Conservation (phyloP, 768 basidiomycete species). For the Pulveroboletus sp. region DNA sequence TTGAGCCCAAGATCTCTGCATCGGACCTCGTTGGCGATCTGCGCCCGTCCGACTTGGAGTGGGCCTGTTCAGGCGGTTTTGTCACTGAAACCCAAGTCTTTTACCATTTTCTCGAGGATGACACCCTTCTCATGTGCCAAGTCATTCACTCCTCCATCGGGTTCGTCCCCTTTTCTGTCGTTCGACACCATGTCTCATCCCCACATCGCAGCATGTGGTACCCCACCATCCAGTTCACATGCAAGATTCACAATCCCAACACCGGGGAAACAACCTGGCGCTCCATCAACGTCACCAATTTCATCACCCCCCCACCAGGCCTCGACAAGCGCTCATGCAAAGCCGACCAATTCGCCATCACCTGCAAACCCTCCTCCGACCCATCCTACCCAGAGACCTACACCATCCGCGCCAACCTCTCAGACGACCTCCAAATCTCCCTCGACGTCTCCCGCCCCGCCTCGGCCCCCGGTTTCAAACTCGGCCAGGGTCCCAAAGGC, state of each 20-base stretch:
- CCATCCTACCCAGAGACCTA: constrained; percentile 74
- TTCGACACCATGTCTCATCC: constrained; percentile 5
- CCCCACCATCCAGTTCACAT: constrained; percentile 91
- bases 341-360: constrained; percentile 80
- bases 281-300: constrained; percentile 81
- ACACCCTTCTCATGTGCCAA: constrained; percentile 75
- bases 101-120: constrained; percentile 82
- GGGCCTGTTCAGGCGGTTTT: constrained; percentile 82
- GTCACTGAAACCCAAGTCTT: constrained; percentile 88
- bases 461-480: constrained; percentile 81
- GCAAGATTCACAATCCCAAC: constrained; percentile 80
- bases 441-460: constrained; percentile 70
- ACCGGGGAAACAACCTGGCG: constrained; percentile 80
- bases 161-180: constrained; percentile 46
- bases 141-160: constrained; percentile 88
- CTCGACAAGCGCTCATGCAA: constrained; percentile 87
- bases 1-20: constrained; percentile 44
- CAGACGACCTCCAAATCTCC: constrained; percentile 75
- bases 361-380: constrained; percentile 52
- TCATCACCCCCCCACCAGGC: constrained; percentile 68
- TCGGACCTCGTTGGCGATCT: constrained; percentile 74
- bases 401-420: constrained; percentile 74
- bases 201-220: constrained; percentile 71
- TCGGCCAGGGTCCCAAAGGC: constrained; percentile 84
- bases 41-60: constrained; percentile 71